Base-by-base conservation (phyloP, 371 early-diverging fungal genomes). In the Parasitella parasitica region DNA sequence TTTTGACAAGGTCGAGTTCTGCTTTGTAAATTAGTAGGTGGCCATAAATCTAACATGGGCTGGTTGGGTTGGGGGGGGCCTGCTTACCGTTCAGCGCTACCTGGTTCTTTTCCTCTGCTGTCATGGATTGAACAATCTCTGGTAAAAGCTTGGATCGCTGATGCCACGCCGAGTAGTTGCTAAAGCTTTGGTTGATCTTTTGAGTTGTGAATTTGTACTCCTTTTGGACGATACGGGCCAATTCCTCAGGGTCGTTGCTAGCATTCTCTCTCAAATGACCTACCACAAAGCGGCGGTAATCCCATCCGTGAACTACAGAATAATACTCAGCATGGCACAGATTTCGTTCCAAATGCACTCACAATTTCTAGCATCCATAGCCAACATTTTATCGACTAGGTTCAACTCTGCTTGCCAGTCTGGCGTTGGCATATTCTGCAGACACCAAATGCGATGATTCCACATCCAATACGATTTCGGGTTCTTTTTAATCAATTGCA, bases 111-210 rank as follows among this genome's bases (percentile, higher is more conserved):
- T 81, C 82, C 32, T 82, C 73, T 6, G 61, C 55, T 16, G 76
- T 63, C 76, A 80, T 74, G 0, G 70, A 54, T 8, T 64, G 34
- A 1, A 90, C 83, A 27, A 89, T 72, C 13, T 80, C 71, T 15
- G 91, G 88, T 12, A 96, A 70, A 4, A 95, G 71, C 56, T 92
- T 94, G 57, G 90, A 89, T 32, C 98, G 75, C 66, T 95, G 90
- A 70, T 97, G 96, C 98, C 98, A 98, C n/a, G 97, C 97, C 3
- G 96, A 93, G 66, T 89, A 94, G 76, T 98, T 98, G 30, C 94
- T 92, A 71, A 95, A 96, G 72, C 89, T 93, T 67, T 91, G 88
- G 30, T 83, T 77, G 66, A 98, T 94, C 72, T 96, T 97, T 27
- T 70, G 75, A 0, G 87, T 88, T 1, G 96, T 96, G 70, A 86